Evolutionary conservation across 2,329 filamentous ascomycete genomes (phyloP), one percentile per base, ranked within the genome.

Genomic region (Gaeumannomyces sp.): DNA sequence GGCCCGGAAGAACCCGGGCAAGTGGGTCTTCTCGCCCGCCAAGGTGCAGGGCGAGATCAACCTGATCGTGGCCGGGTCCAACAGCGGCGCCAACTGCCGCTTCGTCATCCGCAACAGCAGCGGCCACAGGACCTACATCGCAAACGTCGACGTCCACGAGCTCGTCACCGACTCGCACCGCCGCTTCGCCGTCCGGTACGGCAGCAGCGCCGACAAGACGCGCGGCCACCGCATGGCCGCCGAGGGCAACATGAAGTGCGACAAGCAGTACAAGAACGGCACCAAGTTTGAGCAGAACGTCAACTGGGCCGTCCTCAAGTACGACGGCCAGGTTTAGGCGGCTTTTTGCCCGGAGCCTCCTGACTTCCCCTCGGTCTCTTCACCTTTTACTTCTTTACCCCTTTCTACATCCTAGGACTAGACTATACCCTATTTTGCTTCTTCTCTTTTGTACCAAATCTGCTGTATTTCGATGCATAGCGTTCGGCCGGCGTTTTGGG

Each of bases 31-130:
- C 45, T 28, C 25, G 61, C 19, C 45, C 35, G 50, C 45, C 50
- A 35, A 57, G 61, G 61, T 57, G 3, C 10, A 56, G 61, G 61
- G 50, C 50, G 45, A 57, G 22, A 33, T 58, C 19, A 57, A 35
- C 27, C 61, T 63, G 28, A 57, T 63, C 28, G 61, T 62, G 61
- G 61, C 45, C n/a, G 45, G 61, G 6, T 33, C 28, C 29, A 63
- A 63, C 61, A 63, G 50, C 50, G 61, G 61, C 8, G 45, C 61
- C 61, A 59, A 59, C 57, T 59, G 57, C 57, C 50, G 59, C 28
- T 60, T 63, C 28, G 57, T 14, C 57, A 25, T 59, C n/a, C 45
- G 31, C 27, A 57, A 57, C 45, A 57, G 28, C 61, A 25, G 31
- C 28, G 61, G 53, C 27, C 53, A 29, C 25, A 31, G 10, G 19